These are phyloP conservation scores for Geotrichum cucujoidarum DNA, from an alignment of 1,139 yeast species.

Conservation along the genomic window DNA sequence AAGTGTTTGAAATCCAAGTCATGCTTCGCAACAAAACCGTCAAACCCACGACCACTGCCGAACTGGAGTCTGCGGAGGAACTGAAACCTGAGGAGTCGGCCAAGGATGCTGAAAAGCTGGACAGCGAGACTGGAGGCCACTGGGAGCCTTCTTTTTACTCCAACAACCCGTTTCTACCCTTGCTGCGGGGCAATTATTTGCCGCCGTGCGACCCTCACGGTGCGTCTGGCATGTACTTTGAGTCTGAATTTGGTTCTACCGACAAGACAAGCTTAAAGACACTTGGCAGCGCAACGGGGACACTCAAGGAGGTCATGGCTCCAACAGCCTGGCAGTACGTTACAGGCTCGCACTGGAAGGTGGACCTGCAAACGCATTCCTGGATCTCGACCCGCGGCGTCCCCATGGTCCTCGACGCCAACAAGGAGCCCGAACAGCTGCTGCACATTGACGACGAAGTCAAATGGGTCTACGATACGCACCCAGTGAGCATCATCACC, in stretches of 20 bases:
- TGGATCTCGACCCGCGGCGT: slow-evolving; percentile 28
- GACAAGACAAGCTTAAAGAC: background rate
- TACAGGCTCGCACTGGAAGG: slow-evolving; percentile 26
- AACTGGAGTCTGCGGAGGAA: background rate
- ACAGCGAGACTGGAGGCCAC: slow-evolving; percentile 21
- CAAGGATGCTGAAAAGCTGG: background rate
- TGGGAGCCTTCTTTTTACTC: slow-evolving; percentile 47
- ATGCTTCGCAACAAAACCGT: background rate
- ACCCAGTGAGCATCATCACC: background rate
- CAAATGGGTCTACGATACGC: slow-evolving; percentile 34
- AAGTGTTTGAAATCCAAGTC: slow-evolving; percentile 65
- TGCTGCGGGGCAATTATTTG: slow-evolving; percentile 4
- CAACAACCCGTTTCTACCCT: slow-evolving; percentile 26
- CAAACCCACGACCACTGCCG: background rate
- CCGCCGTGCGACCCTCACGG: background rate
- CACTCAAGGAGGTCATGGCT: slow-evolving; percentile 26
- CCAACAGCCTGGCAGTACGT: slow-evolving; percentile 31
- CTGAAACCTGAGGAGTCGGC: background rate
- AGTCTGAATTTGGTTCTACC: background rate
- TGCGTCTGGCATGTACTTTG: background rate
- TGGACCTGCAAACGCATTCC: slow-evolving; percentile 28
- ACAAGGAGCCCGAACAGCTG: background rate
- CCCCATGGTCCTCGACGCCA: slow-evolving; percentile 14
- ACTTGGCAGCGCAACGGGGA: background rate
- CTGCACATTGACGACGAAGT: slow-evolving; percentile 23